Evolutionary conservation across 768 basidiomycete species (phyloP).

Genomic region (Lactifluus pinguis): DNA sequence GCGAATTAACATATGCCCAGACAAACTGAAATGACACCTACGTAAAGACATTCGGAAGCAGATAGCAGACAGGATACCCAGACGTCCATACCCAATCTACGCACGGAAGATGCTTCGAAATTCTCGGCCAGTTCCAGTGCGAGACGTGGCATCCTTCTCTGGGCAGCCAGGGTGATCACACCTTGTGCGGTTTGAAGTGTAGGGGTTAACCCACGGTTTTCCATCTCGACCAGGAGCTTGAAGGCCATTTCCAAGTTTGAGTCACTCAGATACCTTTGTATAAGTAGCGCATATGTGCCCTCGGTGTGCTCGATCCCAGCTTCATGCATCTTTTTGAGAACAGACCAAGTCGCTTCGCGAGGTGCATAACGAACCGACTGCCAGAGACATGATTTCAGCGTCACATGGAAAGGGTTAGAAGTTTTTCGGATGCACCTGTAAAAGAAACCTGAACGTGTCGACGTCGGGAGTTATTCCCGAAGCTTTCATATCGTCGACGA

Average conservation of each 20-base stretch:
- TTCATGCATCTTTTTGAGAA: constrained; percentile 48
- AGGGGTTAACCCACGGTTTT: constrained; percentile 39
- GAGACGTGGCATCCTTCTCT: constrained; percentile 47
- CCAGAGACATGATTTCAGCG: constrained; percentile 26
- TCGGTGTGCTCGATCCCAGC: constrained; percentile 41
- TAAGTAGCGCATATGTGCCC: constrained; percentile 44
- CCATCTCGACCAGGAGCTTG: constrained; percentile 52
- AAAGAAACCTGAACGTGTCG: constrained; percentile 47
- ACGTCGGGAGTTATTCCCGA: constrained; percentile 44
- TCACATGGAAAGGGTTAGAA: constrained; percentile 21
- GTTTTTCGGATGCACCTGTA: constrained; percentile 36
- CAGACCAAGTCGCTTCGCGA: constrained; percentile 27
- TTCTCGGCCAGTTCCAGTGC: constrained; percentile 61
- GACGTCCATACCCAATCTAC: constrained; percentile 40
- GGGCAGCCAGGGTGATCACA: constrained; percentile 46
- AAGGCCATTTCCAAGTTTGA: constrained; percentile 60
- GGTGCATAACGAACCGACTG: constrained; percentile 26
- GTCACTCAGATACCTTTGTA: constrained; percentile 36
- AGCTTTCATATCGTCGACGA: constrained; percentile 51
- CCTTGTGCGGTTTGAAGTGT: constrained; percentile 40
- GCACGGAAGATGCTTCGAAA: constrained; percentile 48
- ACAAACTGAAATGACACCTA: constrained; percentile 31
- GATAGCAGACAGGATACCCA: constrained; percentile 65
- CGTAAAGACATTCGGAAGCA: constrained; percentile 58
- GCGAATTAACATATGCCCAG: neutral